Evolutionary conservation across 2,329 filamentous ascomycete species (phyloP).

Genomic region (Knoxdaviesia capensis): DNA sequence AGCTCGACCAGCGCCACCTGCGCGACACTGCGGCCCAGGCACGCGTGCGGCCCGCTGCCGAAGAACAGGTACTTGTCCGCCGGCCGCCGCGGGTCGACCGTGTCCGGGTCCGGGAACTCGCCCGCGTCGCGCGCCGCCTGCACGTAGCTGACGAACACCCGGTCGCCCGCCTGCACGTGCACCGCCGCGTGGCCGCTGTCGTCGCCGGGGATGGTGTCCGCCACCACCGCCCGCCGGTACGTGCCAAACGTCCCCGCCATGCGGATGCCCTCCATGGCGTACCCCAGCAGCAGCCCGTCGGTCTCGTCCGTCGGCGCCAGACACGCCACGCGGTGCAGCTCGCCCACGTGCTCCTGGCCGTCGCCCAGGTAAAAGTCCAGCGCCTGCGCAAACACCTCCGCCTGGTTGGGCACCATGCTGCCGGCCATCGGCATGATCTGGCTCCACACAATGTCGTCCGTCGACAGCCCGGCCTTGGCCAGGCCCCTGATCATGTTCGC

Average conservation of each 20-base stretch:
- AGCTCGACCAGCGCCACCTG: constrained; percentile 45
- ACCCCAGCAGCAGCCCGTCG: constrained; percentile 45
- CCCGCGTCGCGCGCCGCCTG: constrained; percentile 32
- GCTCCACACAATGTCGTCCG: constrained; percentile 48
- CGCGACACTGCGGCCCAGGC: constrained; percentile 38
- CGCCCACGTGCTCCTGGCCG: constrained; percentile 32
- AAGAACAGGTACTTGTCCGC: constrained; percentile 45
- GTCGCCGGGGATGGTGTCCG: constrained; percentile 22
- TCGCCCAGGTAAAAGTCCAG: constrained; percentile 52
- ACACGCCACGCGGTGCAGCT: constrained; percentile 39
- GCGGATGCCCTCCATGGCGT: constrained; percentile 52
- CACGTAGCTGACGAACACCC: constrained; percentile 44
- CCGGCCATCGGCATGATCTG: constrained; percentile 49
- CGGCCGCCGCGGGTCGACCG: constrained; percentile 42
- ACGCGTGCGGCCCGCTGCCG: constrained; percentile 39
- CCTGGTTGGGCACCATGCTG: constrained; percentile 50
- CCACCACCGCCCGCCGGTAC: constrained; percentile 31
- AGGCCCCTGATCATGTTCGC: constrained; percentile 43
- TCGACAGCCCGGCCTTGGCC: constrained; percentile 38
- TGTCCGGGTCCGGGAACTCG: constrained; percentile 39
- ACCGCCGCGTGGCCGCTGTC: constrained; percentile 28
- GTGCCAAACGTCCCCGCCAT: constrained; percentile 42
- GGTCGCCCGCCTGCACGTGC: constrained; percentile 31
- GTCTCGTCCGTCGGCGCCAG: constrained; percentile 31
- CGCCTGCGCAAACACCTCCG: constrained; percentile 51